Base-by-base conservation (phyloP, 352 stramenopile genomes). In the Phytophthora idaei region DNA sequence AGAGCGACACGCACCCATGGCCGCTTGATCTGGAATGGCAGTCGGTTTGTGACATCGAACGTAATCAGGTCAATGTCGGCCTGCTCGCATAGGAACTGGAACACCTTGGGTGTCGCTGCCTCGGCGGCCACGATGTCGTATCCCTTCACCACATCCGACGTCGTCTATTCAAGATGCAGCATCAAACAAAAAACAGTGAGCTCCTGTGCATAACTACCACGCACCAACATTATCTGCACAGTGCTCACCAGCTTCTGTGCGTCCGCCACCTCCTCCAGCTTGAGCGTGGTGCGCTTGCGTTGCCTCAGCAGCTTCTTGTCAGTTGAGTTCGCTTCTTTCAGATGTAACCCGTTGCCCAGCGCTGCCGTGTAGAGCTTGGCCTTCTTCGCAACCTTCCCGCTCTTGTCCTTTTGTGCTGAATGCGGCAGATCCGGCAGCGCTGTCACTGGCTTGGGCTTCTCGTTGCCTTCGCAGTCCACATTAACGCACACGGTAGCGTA, bases 41-140 rank as follows among this genome's bases (percentile, higher is more conserved):
- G 47, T 58, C 88, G 84, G 69, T 89, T 90, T 14, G 88, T 82
- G 31, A 92, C 58, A 62, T 95, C 85, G 34, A 95, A 92, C 17
- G 88, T 93, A 65, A 95, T 90, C 32, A 95, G 36, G 53, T 95
- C 88, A 10, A 95, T 74, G 15, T 91, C 81, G 17, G 63, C 85
- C 14, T 93, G 83, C 61, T 95, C 86, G 60, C 88, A 95, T 4
- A 93, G 60, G 36, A 81, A 93, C 67, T 95, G 88, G 51, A 95
- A 95, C n/a, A 93, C 77, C 42, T 90, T 92, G 25, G 66, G 63
- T 15, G 77, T 88, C 28, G 59, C 50, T 5, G 84, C 79, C 56
- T 94, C 82, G 1, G 83, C 85, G 1, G 88, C 88, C n/a, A 95
- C 79, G 7, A 95, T 52, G 42, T 94, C 86, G 66, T 92, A 95